Evolutionary conservation across 1,139 yeast species (phyloP).

Genomic region (Saccharomyces uvarum): DNA sequence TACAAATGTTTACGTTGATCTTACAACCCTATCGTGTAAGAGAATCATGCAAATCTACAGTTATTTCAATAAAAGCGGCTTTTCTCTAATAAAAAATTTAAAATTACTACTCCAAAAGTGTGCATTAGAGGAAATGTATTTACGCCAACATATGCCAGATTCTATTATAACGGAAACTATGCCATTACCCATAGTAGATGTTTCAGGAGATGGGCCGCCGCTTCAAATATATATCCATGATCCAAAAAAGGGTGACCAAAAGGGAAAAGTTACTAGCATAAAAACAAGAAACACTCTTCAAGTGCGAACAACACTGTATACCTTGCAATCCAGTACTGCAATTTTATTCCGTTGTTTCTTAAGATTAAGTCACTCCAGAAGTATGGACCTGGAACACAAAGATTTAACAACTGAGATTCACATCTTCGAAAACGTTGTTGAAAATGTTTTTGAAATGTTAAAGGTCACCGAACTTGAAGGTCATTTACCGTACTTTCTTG

Average conservation of each 20-base stretch:
- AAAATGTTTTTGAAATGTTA: constrained; percentile 21
- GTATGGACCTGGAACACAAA: constrained; percentile 15
- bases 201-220: constrained; percentile 31
- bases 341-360: constrained; percentile 31
- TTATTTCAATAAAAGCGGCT: constrained; percentile 38
- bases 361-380: constrained; percentile 25
- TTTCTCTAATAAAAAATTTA: constrained; percentile 34
- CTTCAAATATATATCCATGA: constrained; percentile 29
- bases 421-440: constrained; percentile 24
- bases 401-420: constrained; percentile 22
- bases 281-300: constrained; percentile 56
- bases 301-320: constrained; percentile 44
- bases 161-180: constrained; percentile 43
- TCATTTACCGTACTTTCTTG: constrained; percentile 30
- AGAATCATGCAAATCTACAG: constrained; percentile 42
- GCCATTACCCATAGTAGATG: constrained; percentile 19
- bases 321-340: constrained; percentile 44
- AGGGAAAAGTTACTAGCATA: constrained; percentile 41
- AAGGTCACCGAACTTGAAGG: constrained; percentile 14
- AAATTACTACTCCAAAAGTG: constrained; percentile 43
- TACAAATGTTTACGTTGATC: constrained; percentile 49
- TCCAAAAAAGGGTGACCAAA: constrained; percentile 29
- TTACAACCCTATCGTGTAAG: constrained; percentile 42
- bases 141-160: constrained; percentile 43
- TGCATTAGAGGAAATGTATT: constrained; percentile 48